Conservation (phyloP, 352 stramenopile genomes). For the Thraustochytrium sp. region DNA sequence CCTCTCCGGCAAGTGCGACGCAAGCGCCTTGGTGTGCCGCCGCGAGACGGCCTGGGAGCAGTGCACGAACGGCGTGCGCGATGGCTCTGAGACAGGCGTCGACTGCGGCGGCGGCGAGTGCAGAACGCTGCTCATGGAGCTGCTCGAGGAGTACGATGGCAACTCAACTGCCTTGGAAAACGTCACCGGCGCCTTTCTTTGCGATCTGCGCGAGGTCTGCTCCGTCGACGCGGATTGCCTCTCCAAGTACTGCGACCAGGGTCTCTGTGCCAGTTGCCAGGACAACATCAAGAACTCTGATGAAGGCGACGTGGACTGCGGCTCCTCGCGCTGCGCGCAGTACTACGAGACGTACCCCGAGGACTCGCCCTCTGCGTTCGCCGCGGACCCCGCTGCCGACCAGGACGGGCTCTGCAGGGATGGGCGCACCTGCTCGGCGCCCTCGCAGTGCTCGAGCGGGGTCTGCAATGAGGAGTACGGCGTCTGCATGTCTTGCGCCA, state of each 20-base stretch:
- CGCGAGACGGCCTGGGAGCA: background rate
- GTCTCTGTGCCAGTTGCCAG: background rate
- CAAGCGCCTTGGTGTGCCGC: background rate
- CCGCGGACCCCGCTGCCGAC: background rate
- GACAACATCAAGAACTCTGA: constrained; percentile 18
- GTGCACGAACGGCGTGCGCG: constrained; percentile 47
- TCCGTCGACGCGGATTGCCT: constrained; percentile 1
- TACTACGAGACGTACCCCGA: constrained; percentile 35
- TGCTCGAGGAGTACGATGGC: background rate
- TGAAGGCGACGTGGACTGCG: constrained; percentile 42
- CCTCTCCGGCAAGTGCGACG: constrained; percentile 8
- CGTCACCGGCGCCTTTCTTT: background rate
- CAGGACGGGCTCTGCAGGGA: constrained; percentile 24
- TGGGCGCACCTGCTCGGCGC: background rate
- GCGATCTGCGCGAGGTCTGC: background rate
- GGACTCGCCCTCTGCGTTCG: constrained; percentile 1
- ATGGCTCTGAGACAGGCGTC: constrained; percentile 48
- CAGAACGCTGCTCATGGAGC: background rate
- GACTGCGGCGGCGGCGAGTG: constrained; percentile 47
- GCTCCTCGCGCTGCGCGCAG: background rate
- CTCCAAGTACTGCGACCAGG: constrained; percentile 5
- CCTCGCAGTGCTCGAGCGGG: constrained; percentile 23
- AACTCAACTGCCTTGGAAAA: background rate
- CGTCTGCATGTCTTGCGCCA: constrained; percentile 44
- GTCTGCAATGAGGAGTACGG: constrained; percentile 35